phyloP scores from a whole-genome alignment of 768 basidiomycete genomes.

The Austroboletus festivus region DNA sequence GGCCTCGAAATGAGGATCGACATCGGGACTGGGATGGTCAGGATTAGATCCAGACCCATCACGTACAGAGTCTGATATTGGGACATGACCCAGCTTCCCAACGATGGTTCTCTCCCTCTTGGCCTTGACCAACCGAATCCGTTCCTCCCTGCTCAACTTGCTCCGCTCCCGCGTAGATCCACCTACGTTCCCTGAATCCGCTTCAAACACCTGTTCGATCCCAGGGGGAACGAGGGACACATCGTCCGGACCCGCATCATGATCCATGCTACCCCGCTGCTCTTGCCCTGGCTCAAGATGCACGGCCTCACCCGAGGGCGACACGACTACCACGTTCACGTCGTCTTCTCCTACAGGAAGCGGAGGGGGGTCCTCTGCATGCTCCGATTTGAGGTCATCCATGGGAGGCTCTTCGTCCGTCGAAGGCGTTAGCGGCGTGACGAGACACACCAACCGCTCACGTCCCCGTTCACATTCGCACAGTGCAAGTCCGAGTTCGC shows the following conservation, averaged over 20 bases:
- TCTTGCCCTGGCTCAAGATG: slow-evolving; percentile 13
- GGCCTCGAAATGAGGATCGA: no score
- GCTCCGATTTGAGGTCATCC: not conserved
- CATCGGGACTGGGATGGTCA: not conserved
- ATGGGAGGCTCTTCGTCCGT: slow-evolving; percentile 36
- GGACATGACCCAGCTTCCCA: no score
- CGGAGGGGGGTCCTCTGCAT: not conserved
- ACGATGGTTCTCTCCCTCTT: slow-evolving; percentile 31
- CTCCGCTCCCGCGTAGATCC: slow-evolving; percentile 55
- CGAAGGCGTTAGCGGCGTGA: slow-evolving; percentile 42
- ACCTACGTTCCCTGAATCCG: slow-evolving; percentile 40
- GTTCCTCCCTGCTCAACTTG: slow-evolving; percentile 70
- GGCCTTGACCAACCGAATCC: slow-evolving; percentile 58
- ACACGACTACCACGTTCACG: slow-evolving; percentile 3
- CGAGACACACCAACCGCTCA: slow-evolving; percentile 55
- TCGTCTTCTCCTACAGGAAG: no score
- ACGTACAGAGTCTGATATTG: no score
- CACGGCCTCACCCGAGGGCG: slow-evolving; percentile 26
- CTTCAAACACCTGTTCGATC: slow-evolving; percentile 82
- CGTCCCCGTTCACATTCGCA: slow-evolving; percentile 82
- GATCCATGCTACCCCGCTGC: no score
- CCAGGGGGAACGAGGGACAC: slow-evolving; percentile 61
- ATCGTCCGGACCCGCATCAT: slow-evolving; percentile 38
- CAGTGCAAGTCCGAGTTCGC: slow-evolving; percentile 73
- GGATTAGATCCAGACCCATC: no score